phyloP scores from a whole-genome alignment of 805 yeast genomes.

The Isabelozyma rhagii region DNA sequence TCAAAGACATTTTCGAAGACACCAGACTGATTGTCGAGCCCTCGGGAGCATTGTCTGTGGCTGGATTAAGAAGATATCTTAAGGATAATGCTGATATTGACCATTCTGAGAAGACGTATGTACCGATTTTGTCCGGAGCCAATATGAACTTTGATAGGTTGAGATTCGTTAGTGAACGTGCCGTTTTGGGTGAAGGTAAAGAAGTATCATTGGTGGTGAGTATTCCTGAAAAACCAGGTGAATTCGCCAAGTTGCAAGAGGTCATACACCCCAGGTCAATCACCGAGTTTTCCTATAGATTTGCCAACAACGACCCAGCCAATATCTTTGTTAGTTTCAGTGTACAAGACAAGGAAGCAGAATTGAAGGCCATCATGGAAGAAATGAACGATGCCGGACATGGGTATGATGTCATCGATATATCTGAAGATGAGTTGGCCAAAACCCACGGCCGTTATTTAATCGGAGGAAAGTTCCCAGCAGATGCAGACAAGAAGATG shows the following conservation, averaged over 20 bases:
- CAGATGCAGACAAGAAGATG: conserved; percentile 34
- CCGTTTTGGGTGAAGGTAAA: conserved; percentile 96
- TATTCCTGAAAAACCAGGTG: conserved; percentile 92
- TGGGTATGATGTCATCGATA: conserved; percentile 64
- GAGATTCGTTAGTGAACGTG: conserved; percentile 94
- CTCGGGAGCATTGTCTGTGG: conserved; percentile 94
- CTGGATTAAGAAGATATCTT: conserved; percentile 86
- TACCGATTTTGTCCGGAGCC: conserved; percentile 91
- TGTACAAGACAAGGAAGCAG: conserved; percentile 72
- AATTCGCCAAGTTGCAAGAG: conserved; percentile 72
- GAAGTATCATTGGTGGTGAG: conserved; percentile 90
- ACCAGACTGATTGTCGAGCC: conserved; percentile 94
- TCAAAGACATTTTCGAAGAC: conserved; percentile 94
- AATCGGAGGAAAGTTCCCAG: conserved; percentile 81
- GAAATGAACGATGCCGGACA: conserved; percentile 63
- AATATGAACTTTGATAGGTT: conserved; percentile 97
- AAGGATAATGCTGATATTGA: conserved; percentile 65
- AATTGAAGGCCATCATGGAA: conserved; percentile 60
- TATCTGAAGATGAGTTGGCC: conserved; percentile 91
- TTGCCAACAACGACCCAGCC: conserved; percentile 53
- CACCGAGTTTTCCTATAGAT: conserved; percentile 93
- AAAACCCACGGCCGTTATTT: conserved; percentile 94
- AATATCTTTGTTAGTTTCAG: conserved; percentile 85
- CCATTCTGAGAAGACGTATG: conserved; percentile 67
- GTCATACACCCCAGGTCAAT: conserved; percentile 84